Conservation (phyloP, 1,284 basidiomycete species). For the Microbotryomycetes sp. region DNA sequence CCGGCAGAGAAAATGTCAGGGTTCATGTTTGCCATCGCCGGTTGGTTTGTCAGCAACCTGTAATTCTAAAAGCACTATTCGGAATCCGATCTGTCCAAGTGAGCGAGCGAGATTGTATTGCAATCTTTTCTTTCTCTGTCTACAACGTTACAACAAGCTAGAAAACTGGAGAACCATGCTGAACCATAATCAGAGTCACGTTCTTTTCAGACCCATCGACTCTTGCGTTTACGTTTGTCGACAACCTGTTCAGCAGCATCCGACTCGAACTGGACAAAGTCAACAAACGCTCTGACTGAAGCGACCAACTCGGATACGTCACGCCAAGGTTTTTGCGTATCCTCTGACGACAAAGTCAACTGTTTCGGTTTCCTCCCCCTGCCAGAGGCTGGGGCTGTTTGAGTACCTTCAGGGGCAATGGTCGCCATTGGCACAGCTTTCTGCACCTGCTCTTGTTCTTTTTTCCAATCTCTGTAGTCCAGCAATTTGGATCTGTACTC, state of each 20-base stretch:
- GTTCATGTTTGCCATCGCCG: slow-evolving; percentile 43
- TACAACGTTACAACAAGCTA: neutral
- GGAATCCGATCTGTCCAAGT: no score
- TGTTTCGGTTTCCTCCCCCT: no score
- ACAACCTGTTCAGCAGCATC: neutral
- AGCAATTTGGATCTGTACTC: neutral
- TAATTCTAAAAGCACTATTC: no score
- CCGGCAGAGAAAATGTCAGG: slow-evolving; percentile 81
- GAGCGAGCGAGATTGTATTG: no score
- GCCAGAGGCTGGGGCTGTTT: no score
- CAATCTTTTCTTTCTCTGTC: neutral
- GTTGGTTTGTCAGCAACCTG: slow-evolving; percentile 15
- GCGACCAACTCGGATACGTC: neutral
- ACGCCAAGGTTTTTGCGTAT: neutral
- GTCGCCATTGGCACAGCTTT: neutral
- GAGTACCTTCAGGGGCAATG: neutral
- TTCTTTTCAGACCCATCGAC: neutral
- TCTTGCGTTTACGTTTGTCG: neutral
- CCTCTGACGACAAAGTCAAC: no score
- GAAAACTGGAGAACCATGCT: no score
- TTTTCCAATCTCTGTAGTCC: neutral
- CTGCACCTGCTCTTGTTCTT: neutral
- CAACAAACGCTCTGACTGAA: neutral
- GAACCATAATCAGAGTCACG: neutral
- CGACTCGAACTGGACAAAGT: neutral